phyloP scores from a whole-genome alignment of 2,329 filamentous ascomycete species.

The Xylaria sp. region DNA sequence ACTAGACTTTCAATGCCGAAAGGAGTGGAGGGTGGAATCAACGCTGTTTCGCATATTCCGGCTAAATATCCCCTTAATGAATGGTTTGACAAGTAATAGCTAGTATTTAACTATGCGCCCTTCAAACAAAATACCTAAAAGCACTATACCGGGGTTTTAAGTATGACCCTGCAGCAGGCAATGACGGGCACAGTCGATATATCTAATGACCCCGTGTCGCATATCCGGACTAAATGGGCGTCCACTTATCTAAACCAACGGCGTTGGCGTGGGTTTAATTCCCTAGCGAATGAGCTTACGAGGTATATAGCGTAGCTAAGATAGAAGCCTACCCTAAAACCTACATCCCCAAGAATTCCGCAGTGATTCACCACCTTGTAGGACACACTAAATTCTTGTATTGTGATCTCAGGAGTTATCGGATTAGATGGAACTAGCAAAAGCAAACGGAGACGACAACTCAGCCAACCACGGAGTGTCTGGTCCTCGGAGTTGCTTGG shows the following conservation, averaged over 20 bases:
- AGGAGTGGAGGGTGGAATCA: constrained; percentile 17
- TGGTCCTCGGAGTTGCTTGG: background rate
- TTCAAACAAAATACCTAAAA: background rate
- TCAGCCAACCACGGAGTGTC: background rate
- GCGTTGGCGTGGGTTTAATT: constrained; percentile 1
- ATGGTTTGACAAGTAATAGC: background rate
- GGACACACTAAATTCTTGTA: background rate
- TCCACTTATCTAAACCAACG: constrained; percentile 1
- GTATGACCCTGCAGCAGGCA: background rate
- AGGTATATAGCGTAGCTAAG: constrained; percentile 1
- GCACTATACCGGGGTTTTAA: background rate
- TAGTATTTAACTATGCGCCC: background rate
- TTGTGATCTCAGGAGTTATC: background rate
- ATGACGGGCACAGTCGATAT: background rate
- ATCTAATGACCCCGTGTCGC: constrained; percentile 9
- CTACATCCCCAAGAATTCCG: background rate
- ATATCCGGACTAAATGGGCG: constrained; percentile 8
- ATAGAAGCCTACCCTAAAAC: background rate
- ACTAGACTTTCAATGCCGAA: constrained; percentile 26
- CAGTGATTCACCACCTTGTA: background rate
- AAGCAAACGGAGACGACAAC: constrained; percentile 2
- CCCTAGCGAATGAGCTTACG: constrained; percentile 5
- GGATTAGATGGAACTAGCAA: background rate
- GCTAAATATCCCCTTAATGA: constrained; percentile 29
- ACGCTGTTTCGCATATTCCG: constrained; percentile 29